Conservation (phyloP, 257 asterid genomes). For the Dorcoceras hygrometricum region DNA sequence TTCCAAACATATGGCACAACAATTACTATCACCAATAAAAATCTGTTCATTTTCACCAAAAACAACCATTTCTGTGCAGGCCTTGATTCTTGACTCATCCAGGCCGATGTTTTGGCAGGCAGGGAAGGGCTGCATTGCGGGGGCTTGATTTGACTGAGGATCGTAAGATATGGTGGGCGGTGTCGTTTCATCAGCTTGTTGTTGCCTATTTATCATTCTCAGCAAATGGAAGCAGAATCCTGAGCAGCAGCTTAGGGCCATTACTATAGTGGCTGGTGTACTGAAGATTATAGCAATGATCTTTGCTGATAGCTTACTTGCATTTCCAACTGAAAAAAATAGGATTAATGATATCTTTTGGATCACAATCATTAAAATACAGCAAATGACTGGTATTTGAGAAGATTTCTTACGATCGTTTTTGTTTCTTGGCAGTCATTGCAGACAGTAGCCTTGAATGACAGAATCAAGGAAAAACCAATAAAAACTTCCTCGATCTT, state of each 20-base stretch:
- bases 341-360: not conserved
- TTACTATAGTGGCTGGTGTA: constrained; percentile 24
- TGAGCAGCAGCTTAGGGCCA: constrained; percentile 27
- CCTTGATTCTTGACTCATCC: not conserved
- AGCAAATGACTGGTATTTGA: not conserved
- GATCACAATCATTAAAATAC: not conserved
- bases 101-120: not conserved
- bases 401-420: constrained; percentile 11
- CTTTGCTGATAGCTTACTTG: constrained; percentile 7
- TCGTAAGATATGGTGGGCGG: not conserved
- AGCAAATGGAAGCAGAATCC: constrained; percentile 26
- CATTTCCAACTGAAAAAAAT: constrained; percentile 7
- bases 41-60: not conserved
- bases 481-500: not conserved
- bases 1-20: not conserved
- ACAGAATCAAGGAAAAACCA: constrained; percentile 16
- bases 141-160: not conserved
- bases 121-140: not conserved
- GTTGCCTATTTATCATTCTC: constrained; percentile 1
- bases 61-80: not conserved
- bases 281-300: constrained; percentile 24
- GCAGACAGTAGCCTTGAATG: constrained; percentile 27
- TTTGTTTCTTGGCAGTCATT: constrained; percentile 19
- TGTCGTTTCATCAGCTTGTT: not conserved
- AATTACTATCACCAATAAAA: not conserved